Percentiles rank a stretch among this genome's conserved stretches.
Conservation (phyloP, 148 eudicot species). For the Nepenthes gracilis region DNA sequence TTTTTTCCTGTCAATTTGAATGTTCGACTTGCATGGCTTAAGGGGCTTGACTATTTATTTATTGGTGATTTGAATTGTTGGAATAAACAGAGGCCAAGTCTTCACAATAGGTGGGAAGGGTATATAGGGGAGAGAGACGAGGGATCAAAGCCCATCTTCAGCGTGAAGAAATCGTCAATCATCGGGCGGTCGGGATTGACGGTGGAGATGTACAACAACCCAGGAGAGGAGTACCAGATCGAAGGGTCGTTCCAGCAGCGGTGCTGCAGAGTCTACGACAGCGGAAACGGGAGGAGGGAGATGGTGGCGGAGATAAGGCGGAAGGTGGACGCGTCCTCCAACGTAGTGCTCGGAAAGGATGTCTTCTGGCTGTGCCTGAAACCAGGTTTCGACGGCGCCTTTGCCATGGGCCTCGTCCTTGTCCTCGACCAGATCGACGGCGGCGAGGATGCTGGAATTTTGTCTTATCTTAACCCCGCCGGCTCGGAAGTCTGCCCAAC, state of each 20-base stretch:
- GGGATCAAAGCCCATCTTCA: conserved; percentile 64
- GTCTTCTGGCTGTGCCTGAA: conserved; percentile 40
- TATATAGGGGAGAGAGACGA: conserved; percentile 50
- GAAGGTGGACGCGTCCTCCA: conserved; percentile 53
- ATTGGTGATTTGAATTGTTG: no score
- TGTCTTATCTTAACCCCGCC: not conserved
- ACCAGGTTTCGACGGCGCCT: conserved; percentile 64
- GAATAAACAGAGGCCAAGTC: conserved; percentile 48
- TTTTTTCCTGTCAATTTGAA: no score
- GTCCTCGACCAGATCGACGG: conserved; percentile 57
- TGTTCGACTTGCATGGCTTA: no score
- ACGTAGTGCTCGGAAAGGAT: conserved; percentile 60
- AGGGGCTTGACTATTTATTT: no score
- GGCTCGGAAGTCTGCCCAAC: conserved; percentile 1
- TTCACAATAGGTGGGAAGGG: conserved; percentile 87
- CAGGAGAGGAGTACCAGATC: conserved; percentile 52
- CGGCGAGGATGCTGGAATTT: conserved; percentile 1
- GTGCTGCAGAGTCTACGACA: conserved; percentile 37
- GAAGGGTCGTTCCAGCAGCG: conserved; percentile 67
- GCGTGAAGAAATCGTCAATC: conserved; percentile 67
- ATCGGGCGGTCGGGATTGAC: conserved; percentile 64
- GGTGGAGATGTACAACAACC: conserved; percentile 48
- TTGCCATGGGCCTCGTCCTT: conserved; percentile 70
- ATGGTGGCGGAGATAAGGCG: conserved; percentile 58
- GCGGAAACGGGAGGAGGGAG: conserved; percentile 9